Evolutionary conservation across 2,329 filamentous ascomycete genomes (phyloP).

Genomic region (Neofusicoccum sp.): DNA sequence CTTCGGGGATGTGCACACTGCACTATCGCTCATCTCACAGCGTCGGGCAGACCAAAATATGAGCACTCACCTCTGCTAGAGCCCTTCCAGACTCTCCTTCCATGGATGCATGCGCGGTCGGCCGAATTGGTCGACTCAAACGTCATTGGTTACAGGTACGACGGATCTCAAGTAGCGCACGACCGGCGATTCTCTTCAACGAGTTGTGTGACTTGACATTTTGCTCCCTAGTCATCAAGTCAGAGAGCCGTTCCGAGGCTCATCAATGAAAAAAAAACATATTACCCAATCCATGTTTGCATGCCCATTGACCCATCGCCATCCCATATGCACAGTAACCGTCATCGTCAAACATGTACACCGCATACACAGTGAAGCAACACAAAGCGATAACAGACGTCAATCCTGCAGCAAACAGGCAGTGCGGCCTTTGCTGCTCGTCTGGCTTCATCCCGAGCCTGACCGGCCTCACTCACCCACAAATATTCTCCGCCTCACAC

Average conservation of each 20-base stretch:
- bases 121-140: not conserved
- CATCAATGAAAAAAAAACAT: not conserved
- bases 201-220: constrained; percentile 15
- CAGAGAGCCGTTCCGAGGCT: not conserved
- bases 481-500: not conserved
- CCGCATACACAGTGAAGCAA: not conserved
- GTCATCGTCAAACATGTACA: not conserved
- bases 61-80: not conserved
- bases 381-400: not conserved
- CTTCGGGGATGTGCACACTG: no score
- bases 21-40: no score
- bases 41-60: not conserved
- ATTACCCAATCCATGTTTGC: constrained; percentile 3
- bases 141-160: not conserved
- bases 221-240: not conserved
- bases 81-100: not conserved
- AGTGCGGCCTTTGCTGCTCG: not conserved
- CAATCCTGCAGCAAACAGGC: not conserved
- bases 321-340: constrained; percentile 11
- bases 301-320: constrained; percentile 8
- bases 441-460: not conserved
- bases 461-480: no score
- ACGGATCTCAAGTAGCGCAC: no score
- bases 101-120: not conserved
- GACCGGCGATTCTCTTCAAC: no score